Evolutionary conservation across 2,329 filamentous ascomycete species (phyloP).

Genomic region (Pseudogymnoascus sp.): DNA sequence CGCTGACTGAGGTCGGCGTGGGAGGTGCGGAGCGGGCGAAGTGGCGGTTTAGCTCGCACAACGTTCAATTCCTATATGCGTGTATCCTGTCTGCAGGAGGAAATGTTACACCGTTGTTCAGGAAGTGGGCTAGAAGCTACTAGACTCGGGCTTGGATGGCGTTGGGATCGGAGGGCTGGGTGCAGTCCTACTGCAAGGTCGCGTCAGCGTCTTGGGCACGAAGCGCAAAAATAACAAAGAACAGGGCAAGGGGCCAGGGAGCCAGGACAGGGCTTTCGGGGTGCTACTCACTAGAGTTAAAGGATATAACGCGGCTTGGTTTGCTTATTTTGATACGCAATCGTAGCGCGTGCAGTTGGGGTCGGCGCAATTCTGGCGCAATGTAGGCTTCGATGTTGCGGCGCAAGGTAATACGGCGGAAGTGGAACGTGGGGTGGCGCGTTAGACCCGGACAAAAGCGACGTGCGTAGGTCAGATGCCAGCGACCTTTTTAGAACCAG

Average conservation of each 20-base stretch:
- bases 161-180: constrained; percentile 9
- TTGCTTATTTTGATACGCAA: constrained; percentile 8
- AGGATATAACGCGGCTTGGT: constrained; percentile 3
- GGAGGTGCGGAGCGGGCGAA: constrained; percentile 3
- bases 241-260: background rate
- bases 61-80: constrained; percentile 10
- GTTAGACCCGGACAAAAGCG: constrained; percentile 3
- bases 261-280: background rate
- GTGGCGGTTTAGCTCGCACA: constrained; percentile 8
- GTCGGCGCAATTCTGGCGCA: constrained; percentile 1
- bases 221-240: constrained; percentile 1
- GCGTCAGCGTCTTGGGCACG: constrained; percentile 18
- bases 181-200: constrained; percentile 19
- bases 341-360: background rate
- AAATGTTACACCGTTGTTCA: constrained; percentile 10
- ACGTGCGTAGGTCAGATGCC: constrained; percentile 4
- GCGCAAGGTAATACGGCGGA: constrained; percentile 4
- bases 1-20: constrained; percentile 3
- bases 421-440: constrained; percentile 7
- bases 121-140: constrained; percentile 7
- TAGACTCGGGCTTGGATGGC: constrained; percentile 11
- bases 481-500: constrained; percentile 1
- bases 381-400: constrained; percentile 1
- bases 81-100: constrained; percentile 7
- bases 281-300: background rate